Percentiles rank a stretch among this genome's conserved stretches.
These are phyloP conservation scores for Fusarium papillatum DNA, from an alignment of 2,329 filamentous ascomycete species.

Conservation along the genomic window DNA sequence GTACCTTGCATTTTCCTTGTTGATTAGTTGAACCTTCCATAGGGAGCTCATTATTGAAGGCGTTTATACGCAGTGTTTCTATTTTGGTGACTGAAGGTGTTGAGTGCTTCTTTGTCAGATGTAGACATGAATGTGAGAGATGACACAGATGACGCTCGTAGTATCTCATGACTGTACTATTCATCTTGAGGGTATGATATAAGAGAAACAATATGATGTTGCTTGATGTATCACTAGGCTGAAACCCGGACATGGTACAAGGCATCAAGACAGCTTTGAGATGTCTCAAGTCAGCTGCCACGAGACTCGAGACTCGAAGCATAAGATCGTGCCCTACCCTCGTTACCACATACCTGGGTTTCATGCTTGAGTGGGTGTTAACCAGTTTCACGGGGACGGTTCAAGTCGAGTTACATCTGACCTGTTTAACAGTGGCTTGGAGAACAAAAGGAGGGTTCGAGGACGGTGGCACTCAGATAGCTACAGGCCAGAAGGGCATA, in stretches of 20 bases:
- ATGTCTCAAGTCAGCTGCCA: not conserved
- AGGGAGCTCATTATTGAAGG: slow-evolving; percentile 27
- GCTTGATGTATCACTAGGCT: not conserved
- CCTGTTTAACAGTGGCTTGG: not conserved
- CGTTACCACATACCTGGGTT: not conserved
- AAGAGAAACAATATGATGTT: not conserved
- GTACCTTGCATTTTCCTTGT: slow-evolving; percentile 33
- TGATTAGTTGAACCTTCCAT: slow-evolving; percentile 27
- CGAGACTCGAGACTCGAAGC: not conserved
- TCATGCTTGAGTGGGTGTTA: not conserved
- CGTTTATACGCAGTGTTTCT: not conserved
- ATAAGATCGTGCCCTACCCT: not conserved
- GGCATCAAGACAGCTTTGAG: not conserved
- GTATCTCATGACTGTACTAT: not conserved
- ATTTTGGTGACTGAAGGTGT: not conserved
- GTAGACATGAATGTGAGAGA: not conserved
- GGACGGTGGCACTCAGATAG: not conserved
- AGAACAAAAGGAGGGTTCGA: not conserved
- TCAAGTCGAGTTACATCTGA: not conserved
- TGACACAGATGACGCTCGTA: not conserved
- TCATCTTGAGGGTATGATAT: not conserved
- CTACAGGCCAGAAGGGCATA: too few relatives aligned
- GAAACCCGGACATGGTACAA: not conserved
- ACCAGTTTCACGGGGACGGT: not conserved
- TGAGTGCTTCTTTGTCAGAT: not conserved